These are phyloP conservation scores for Spathaspora hagerdaliae DNA, from an alignment of 805 yeast genomes.

Conservation along the genomic window DNA sequence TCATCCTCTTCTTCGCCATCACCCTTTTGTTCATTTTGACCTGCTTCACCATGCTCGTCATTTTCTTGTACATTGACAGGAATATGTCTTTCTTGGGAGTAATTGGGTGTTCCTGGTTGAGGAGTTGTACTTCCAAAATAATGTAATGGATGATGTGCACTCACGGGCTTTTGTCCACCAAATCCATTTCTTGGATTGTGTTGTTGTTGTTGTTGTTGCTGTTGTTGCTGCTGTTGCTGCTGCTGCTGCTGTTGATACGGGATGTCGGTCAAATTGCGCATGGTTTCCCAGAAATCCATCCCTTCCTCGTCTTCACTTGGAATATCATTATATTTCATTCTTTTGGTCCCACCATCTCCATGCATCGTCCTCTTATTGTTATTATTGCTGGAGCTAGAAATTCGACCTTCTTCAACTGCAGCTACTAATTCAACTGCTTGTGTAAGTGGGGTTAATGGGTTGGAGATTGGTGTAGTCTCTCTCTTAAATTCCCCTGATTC, in stretches of 20 bases:
- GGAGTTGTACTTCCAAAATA: constrained; percentile 13
- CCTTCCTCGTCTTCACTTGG: constrained; percentile 54
- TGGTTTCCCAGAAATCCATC: constrained; percentile 67
- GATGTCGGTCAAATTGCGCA: constrained; percentile 48
- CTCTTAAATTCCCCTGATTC: neutral
- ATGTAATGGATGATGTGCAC: constrained; percentile 54
- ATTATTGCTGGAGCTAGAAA: neutral
- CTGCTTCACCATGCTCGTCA: constrained; percentile 7
- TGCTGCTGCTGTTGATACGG: constrained; percentile 1
- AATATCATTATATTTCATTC: constrained; percentile 6
- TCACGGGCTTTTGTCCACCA: constrained; percentile 34
- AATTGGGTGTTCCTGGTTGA: constrained; percentile 2
- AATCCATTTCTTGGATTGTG: neutral
- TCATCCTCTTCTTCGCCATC: constrained; percentile 9
- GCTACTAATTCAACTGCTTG: constrained; percentile 39
- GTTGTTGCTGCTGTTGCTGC: neutral
- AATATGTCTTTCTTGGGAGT: constrained; percentile 3
- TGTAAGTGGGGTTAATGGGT: constrained; percentile 34
- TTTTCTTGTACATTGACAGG: neutral
- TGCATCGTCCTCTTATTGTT: neutral
- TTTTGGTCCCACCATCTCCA: constrained; percentile 4
- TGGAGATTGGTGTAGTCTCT: constrained; percentile 4
- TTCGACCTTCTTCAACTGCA: constrained; percentile 22
- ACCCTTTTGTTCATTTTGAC: constrained; percentile 2
- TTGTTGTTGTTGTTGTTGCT: constrained; percentile 1